A percentile compares a stretch with the other conserved stretches of the same genome.
Evolutionary conservation across 2,329 filamentous ascomycete genomes (phyloP).

Genomic region (Trichoderma oligosporum): DNA sequence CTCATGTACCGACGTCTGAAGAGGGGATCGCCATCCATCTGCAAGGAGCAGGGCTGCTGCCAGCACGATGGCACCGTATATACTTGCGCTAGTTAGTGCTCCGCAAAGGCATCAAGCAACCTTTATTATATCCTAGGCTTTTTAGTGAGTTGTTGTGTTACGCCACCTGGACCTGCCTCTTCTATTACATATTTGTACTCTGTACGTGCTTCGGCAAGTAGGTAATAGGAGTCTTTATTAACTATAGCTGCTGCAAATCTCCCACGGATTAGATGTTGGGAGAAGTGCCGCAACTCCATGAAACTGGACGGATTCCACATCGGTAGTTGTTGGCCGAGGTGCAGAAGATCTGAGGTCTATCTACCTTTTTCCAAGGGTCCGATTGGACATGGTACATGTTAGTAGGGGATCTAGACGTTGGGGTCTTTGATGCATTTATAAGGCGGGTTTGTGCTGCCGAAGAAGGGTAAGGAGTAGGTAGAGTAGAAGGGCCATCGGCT

Average conservation of each 20-base stretch:
- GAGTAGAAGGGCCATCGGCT: neutral
- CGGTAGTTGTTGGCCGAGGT: neutral
- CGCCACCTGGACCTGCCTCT: constrained; percentile 3
- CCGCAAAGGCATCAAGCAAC: constrained; percentile 8
- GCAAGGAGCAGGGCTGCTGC: constrained; percentile 6
- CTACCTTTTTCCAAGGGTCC: neutral
- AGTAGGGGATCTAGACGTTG: constrained; percentile 4
- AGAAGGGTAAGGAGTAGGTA: neutral
- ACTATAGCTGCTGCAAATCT: neutral
- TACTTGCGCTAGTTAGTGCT: neutral
- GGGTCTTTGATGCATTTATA: neutral
- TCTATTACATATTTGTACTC: too few species aligned
- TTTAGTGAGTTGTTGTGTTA: neutral
- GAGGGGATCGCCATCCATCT: constrained; percentile 11
- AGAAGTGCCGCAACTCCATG: neutral
- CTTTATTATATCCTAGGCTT: neutral
- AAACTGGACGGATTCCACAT: neutral
- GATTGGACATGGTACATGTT: constrained; percentile 4
- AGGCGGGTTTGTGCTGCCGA: constrained; percentile 10
- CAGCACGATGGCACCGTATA: neutral
- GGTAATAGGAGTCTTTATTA: too few species aligned
- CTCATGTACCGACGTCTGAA: constrained; percentile 10
- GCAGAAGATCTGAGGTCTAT: neutral
- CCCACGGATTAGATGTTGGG: neutral
- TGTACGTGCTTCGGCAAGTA: neutral